Conservation (phyloP, 768 basidiomycete genomes). For the Suillus cothurnatus region DNA sequence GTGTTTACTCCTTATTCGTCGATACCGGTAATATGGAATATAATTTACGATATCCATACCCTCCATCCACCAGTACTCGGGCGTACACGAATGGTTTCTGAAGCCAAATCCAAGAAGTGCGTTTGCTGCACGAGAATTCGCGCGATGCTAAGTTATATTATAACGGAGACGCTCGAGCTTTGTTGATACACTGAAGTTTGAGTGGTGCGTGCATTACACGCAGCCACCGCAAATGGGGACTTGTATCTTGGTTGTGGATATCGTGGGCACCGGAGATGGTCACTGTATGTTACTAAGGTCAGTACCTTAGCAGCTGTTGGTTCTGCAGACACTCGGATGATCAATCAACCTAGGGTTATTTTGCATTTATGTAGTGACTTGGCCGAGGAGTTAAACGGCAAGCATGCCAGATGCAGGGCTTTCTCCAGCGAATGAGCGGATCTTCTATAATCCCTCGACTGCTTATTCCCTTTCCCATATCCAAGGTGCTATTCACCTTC, state of each 20-base stretch:
- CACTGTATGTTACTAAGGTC: conserved; percentile 96
- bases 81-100: too few relatives aligned
- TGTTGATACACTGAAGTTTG: too few relatives aligned
- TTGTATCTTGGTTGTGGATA: too few relatives aligned
- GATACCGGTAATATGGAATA: too few relatives aligned
- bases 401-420: conserved; percentile 91
- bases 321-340: conserved; percentile 89
- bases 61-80: too few relatives aligned
- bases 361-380: neutral
- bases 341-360: conserved; percentile 82
- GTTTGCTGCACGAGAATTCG: too few relatives aligned
- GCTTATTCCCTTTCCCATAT: conserved; percentile 61
- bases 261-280: conserved; percentile 65
- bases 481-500: conserved; percentile 82
- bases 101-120: too few relatives aligned
- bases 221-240: neutral
- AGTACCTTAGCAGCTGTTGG: conserved; percentile 93
- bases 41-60: too few relatives aligned
- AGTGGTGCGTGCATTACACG: neutral
- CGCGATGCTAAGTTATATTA: neutral
- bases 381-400: conserved; percentile 4
- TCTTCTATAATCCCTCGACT: conserved; percentile 81
- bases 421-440: conserved; percentile 96
- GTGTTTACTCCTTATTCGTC: too few relatives aligned
- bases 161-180: neutral